Conservation (phyloP, 2,329 filamentous ascomycete species). For the Lachnellula cervina region DNA sequence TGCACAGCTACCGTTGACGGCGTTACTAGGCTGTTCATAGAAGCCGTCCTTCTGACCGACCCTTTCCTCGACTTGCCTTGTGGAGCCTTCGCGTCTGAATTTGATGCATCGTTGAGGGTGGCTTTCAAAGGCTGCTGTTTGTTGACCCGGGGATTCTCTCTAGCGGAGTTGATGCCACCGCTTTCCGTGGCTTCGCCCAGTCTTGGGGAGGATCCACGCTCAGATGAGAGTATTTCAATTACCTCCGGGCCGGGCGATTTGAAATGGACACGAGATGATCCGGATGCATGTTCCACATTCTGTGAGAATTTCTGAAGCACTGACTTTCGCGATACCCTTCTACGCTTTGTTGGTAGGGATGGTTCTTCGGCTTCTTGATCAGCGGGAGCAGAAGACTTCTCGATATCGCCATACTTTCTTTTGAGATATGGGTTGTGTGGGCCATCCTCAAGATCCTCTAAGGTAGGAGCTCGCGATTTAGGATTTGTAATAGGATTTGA, state of each 20-base stretch:
- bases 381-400: not conserved
- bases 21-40: not conserved
- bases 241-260: not conserved
- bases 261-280: not conserved
- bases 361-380: not conserved
- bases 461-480: not conserved
- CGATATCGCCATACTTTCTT: conserved; percentile 1
- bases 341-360: not conserved
- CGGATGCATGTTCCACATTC: not conserved
- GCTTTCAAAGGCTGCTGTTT: not conserved
- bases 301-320: not conserved
- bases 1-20: not conserved
- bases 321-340: not conserved
- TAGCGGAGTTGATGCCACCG: not conserved
- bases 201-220: not conserved
- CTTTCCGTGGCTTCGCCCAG: not conserved
- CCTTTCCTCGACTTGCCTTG: not conserved
- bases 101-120: not conserved
- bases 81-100: not conserved
- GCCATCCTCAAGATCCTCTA: not conserved
- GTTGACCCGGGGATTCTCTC: not conserved
- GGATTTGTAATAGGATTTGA: not conserved
- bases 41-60: not conserved
- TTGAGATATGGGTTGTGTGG: not conserved
- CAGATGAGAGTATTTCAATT: not conserved